Evolutionary conservation across 1,284 basidiomycete species (phyloP).

Genomic region (Cryptococcus neoformans): DNA sequence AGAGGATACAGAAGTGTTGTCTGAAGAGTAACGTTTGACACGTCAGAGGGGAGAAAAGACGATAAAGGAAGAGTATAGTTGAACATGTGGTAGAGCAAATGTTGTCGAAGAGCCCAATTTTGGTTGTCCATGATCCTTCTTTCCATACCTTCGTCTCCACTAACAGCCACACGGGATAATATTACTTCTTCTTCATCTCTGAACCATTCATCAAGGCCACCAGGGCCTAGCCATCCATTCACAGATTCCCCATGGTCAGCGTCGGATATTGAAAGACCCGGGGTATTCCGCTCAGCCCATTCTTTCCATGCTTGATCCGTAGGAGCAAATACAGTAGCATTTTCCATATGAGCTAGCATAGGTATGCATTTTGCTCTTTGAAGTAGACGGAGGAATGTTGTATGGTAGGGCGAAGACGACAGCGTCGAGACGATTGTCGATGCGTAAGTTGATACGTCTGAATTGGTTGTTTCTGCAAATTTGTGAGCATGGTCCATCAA

Average conservation of each 20-base stretch:
- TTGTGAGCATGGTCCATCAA: no score
- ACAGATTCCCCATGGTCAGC: constrained; percentile 4
- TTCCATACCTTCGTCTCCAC: constrained; percentile 23
- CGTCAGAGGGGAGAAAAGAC: constrained; percentile 5
- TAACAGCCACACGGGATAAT: background rate
- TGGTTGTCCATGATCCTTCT: constrained; percentile 65
- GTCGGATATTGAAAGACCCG: background rate
- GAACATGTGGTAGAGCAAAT: constrained; percentile 90
- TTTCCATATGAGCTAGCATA: constrained; percentile 79
- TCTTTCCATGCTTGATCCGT: constrained; percentile 79
- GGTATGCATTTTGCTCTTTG: constrained; percentile 87
- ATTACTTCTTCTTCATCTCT: constrained; percentile 33
- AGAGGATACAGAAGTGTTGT: constrained; percentile 69
- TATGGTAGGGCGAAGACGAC: constrained; percentile 70
- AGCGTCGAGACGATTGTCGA: constrained; percentile 70
- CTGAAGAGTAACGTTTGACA: constrained; percentile 33
- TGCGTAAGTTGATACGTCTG: constrained; percentile 2
- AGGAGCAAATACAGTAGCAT: constrained; percentile 86
- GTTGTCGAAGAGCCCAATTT: constrained; percentile 66
- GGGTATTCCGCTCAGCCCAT: constrained; percentile 39
- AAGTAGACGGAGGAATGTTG: constrained; percentile 72
- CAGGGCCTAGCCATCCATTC: constrained; percentile 30
- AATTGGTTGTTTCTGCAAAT: no score
- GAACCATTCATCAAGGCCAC: constrained; percentile 35
- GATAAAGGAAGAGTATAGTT: constrained; percentile 67